A percentile compares a stretch with the other conserved stretches of the same genome.
Evolutionary conservation across 2,329 filamentous ascomycete species (phyloP).

Genomic region (Cordyceps javanica): DNA sequence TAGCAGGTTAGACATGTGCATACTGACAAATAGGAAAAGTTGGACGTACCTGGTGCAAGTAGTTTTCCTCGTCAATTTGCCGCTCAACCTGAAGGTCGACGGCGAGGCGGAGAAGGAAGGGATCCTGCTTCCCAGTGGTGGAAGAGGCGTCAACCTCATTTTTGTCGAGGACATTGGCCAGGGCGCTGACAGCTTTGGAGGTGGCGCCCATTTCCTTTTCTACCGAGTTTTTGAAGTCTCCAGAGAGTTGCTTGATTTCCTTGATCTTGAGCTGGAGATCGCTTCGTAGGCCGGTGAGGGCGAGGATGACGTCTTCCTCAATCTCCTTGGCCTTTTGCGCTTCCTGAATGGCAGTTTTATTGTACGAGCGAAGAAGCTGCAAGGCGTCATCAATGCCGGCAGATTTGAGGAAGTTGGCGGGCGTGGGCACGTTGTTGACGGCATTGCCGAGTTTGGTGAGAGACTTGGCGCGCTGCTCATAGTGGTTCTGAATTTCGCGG

Average conservation of each 20-base stretch:
- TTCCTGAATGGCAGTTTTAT: conserved; percentile 72
- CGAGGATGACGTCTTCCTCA: conserved; percentile 83
- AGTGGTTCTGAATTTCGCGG: conserved; percentile 81
- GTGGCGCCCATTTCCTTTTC: conserved; percentile 91
- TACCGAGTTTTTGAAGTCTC: conserved; percentile 95
- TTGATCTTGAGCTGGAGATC: conserved; percentile 96
- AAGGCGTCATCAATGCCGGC: conserved; percentile 86
- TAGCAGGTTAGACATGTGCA: conserved; percentile 16
- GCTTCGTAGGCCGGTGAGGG: conserved; percentile 75
- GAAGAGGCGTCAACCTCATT: conserved; percentile 68
- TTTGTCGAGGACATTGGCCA: conserved; percentile 77
- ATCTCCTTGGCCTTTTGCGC: conserved; percentile 86
- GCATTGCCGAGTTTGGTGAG: conserved; percentile 77
- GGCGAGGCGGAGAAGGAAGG: conserved; percentile 76
- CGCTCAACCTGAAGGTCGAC: conserved; percentile 88
- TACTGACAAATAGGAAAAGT: neutral
- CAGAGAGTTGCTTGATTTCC: conserved; percentile 88
- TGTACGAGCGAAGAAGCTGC: conserved; percentile 72
- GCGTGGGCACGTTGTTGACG: conserved; percentile 71
- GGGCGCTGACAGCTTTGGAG: conserved; percentile 65
- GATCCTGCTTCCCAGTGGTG: conserved; percentile 82
- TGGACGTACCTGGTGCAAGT: conserved; percentile 73
- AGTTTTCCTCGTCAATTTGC: conserved; percentile 96
- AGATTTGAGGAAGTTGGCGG: conserved; percentile 68
- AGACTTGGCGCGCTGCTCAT: conserved; percentile 78